Evolutionary conservation across 768 basidiomycete species (phyloP).

Genomic region (Phylloporus arenicola): DNA sequence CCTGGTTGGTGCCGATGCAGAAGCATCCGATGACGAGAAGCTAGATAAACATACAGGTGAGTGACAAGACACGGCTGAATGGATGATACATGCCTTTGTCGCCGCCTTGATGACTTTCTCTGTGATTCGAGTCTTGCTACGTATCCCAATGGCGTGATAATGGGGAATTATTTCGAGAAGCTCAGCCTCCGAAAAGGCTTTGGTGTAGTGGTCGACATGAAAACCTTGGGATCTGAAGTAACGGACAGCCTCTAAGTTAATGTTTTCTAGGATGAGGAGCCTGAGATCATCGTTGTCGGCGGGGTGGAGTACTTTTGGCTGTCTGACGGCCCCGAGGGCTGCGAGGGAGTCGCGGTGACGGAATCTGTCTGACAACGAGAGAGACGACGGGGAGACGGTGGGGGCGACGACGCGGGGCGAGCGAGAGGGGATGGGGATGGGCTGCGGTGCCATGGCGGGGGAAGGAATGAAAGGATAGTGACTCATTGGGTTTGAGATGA

Average conservation of each 20-base stretch:
- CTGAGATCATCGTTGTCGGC: constrained; percentile 75
- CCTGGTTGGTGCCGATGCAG: constrained; percentile 99
- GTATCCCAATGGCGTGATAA: constrained; percentile 95
- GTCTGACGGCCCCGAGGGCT: constrained; percentile 38
- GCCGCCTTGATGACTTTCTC: constrained; percentile 83
- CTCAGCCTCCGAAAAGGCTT: constrained; percentile 90
- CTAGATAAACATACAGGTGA: constrained; percentile 36
- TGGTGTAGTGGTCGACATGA: constrained; percentile 83
- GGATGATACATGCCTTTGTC: constrained; percentile 53
- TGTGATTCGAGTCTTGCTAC: constrained; percentile 97
- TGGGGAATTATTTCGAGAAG: constrained; percentile 74
- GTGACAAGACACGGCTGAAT: not conserved
- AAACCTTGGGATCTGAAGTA: constrained; percentile 80
- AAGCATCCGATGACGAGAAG: constrained; percentile 96
- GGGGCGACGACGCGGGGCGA: constrained; percentile 37
- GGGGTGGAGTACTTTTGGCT: constrained; percentile 72
- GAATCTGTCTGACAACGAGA: constrained; percentile 44
- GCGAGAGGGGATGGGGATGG: constrained; percentile 40
- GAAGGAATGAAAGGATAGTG: constrained; percentile 7
- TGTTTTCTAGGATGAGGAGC: constrained; percentile 90
- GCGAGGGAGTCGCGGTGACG: constrained; percentile 32
- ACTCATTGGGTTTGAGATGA: constrained; percentile 9
- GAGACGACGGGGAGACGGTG: constrained; percentile 48
- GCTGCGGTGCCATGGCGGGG: constrained; percentile 38
- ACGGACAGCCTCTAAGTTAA: constrained; percentile 83